Evolutionary conservation across 2,329 filamentous ascomycete species (phyloP).

Genomic region (Colletotrichum sp.): DNA sequence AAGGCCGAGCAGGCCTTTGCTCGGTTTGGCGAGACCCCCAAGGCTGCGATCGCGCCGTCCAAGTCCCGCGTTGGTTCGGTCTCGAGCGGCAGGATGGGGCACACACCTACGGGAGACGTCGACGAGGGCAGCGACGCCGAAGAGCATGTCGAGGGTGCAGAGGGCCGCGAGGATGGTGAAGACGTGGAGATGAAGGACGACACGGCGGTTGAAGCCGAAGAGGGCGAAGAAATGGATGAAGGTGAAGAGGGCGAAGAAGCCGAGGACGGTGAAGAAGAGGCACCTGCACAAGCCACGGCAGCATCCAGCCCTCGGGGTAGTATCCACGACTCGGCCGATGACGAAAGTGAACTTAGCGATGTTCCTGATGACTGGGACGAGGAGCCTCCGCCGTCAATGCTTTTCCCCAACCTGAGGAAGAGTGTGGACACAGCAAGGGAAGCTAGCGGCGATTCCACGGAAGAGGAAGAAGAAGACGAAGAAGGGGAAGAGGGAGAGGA

Average conservation of each 20-base stretch:
- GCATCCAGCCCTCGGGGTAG: constrained; percentile 62
- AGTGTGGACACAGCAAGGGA: constrained; percentile 32
- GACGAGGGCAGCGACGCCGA: constrained; percentile 39
- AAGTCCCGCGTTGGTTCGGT: constrained; percentile 57
- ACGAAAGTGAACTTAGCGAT: constrained; percentile 74
- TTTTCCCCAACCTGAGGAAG: constrained; percentile 53
- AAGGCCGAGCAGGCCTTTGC: constrained; percentile 65
- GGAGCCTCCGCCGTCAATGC: constrained; percentile 56
- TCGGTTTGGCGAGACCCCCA: constrained; percentile 54
- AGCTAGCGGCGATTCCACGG: constrained; percentile 22
- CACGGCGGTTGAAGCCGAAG: constrained; percentile 11
- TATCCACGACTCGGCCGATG: constrained; percentile 69
- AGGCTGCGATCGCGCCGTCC: constrained; percentile 34
- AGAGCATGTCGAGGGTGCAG: constrained; percentile 45
- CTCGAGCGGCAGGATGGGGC: constrained; percentile 54
- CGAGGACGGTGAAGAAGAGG: constrained; percentile 29
- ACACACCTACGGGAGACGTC: constrained; percentile 38
- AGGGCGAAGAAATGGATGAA: constrained; percentile 24
- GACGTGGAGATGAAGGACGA: constrained; percentile 27
- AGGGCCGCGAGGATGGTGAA: constrained; percentile 31
- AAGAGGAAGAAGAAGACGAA: constrained; percentile 29
- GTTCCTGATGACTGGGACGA: constrained; percentile 64
- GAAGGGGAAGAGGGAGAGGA: constrained; percentile 20
- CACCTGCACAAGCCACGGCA: constrained; percentile 28
- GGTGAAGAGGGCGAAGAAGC: constrained; percentile 24